Evolutionary conservation across 2,329 filamentous ascomycete genomes (phyloP).

Genomic region (Penicillium vulpinum): DNA sequence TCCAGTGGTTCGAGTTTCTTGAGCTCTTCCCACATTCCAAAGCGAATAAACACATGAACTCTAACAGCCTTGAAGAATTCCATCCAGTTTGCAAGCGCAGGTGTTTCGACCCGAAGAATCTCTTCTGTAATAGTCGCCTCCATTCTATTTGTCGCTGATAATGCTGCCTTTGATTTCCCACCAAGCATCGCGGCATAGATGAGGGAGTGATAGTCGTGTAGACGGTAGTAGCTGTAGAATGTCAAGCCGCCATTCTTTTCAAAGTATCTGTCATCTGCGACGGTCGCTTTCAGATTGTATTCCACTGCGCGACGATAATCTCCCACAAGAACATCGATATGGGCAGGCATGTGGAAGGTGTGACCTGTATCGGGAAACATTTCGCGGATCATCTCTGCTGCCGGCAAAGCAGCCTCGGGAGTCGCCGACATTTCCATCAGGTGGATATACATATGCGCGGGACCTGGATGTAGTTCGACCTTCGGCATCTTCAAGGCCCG

Average conservation of each 20-base stretch:
- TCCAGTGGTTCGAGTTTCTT: conserved; percentile 55
- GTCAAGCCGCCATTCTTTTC: conserved; percentile 57
- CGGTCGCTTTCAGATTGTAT: conserved; percentile 65
- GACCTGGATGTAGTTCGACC: conserved; percentile 61
- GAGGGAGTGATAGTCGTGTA: conserved; percentile 71
- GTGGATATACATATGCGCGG: conserved; percentile 74
- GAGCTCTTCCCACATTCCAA: conserved; percentile 71
- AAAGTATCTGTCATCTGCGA: conserved; percentile 67
- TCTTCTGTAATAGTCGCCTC: conserved; percentile 64
- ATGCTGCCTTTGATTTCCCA: conserved; percentile 60
- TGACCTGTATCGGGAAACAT: conserved; percentile 69
- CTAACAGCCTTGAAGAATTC: conserved; percentile 68
- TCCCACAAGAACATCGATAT: conserved; percentile 70
- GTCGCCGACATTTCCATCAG: conserved; percentile 71
- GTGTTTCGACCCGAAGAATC: conserved; percentile 63
- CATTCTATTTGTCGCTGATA: conserved; percentile 60
- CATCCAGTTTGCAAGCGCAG: conserved; percentile 76
- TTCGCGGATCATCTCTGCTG: conserved; percentile 62
- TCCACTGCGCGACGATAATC: conserved; percentile 67
- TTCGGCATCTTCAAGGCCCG: conserved; percentile 52
- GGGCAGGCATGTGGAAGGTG: conserved; percentile 72
- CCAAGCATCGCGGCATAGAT: conserved; percentile 77
- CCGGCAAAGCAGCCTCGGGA: conserved; percentile 61
- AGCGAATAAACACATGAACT: conserved; percentile 69
- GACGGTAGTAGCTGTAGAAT: conserved; percentile 74